These are phyloP conservation scores for Vanderwaltozyma verrucispora DNA, from an alignment of 805 yeast species.

Conservation along the genomic window DNA sequence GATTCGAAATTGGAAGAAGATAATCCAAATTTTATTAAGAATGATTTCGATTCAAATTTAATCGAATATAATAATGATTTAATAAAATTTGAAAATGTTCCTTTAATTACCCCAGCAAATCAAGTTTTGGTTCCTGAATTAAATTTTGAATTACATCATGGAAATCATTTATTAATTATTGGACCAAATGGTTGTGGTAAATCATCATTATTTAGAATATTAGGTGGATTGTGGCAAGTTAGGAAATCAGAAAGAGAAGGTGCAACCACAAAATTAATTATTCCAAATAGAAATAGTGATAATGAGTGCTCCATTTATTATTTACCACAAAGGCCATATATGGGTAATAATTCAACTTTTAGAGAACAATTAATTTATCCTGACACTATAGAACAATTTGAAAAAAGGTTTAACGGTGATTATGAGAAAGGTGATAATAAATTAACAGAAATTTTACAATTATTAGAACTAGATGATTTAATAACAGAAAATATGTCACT, in stretches of 20 bases:
- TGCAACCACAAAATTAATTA: conserved; percentile 34
- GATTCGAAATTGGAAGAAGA: conserved; percentile 8
- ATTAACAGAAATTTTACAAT: conserved; percentile 41
- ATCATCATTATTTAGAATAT: conserved; percentile 78
- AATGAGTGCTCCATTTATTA: conserved; percentile 48
- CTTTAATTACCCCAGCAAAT: conserved; percentile 78
- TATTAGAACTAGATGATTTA: conserved; percentile 52
- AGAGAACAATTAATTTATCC: conserved; percentile 89
- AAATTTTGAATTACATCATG: conserved; percentile 63
- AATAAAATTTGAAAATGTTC: conserved; percentile 62
- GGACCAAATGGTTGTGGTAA: conserved; percentile 98
- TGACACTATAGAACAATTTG: conserved; percentile 50
- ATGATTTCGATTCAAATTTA: conserved; percentile 1
- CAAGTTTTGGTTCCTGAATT: conserved; percentile 58
- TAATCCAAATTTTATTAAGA: background rate
- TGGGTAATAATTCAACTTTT: conserved; percentile 53
- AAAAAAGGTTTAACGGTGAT: conserved; percentile 24
- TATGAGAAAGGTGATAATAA: conserved; percentile 33
- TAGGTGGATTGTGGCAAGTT: conserved; percentile 93
- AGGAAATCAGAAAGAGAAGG: conserved; percentile 44
- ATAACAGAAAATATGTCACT: conserved; percentile 35
- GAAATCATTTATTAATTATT: conserved; percentile 77
- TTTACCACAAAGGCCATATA: conserved; percentile 86
- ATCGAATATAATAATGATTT: conserved; percentile 43
- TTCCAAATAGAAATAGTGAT: conserved; percentile 29